A percentile compares a stretch with the other conserved stretches of the same genome.
Evolutionary conservation across 2,329 filamentous ascomycete genomes (phyloP).

Genomic region (Furcasterigmium furcatum): DNA sequence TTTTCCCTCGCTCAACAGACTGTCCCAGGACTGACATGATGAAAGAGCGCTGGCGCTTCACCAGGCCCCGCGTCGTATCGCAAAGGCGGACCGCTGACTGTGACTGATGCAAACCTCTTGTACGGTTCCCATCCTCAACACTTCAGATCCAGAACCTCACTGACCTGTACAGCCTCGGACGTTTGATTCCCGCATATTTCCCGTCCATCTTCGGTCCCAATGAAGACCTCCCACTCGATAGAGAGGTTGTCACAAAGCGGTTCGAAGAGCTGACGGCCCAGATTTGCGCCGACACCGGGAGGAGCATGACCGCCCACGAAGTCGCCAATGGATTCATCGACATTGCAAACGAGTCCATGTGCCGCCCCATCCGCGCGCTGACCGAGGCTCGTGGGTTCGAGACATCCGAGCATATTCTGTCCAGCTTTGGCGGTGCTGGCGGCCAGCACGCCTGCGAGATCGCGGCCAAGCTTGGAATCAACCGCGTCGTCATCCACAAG

Average conservation of each 20-base stretch:
- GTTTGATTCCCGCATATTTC: conserved; percentile 86
- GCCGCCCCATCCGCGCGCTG: conserved; percentile 80
- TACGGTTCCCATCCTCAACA: too few relatives aligned
- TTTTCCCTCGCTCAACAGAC: conserved; percentile 71
- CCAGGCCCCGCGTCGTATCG: conserved; percentile 89
- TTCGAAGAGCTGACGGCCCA: conserved; percentile 74
- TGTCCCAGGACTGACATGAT: conserved; percentile 68
- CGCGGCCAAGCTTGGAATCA: conserved; percentile 78
- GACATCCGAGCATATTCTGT: conserved; percentile 83
- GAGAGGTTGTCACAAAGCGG: conserved; percentile 68
- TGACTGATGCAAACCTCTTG: conserved; percentile 87
- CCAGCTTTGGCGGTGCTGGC: conserved; percentile 88
- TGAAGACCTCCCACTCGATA: conserved; percentile 77
- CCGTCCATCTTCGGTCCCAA: conserved; percentile 93
- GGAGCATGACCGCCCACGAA: conserved; percentile 72
- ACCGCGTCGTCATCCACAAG: conserved; percentile 79
- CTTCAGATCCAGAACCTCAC: too few relatives aligned
- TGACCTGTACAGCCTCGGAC: too few relatives aligned
- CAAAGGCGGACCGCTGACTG: conserved; percentile 83
- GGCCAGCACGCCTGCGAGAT: conserved; percentile 93
- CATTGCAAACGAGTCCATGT: conserved; percentile 90
- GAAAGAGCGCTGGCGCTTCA: conserved; percentile 84
- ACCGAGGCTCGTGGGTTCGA: conserved; percentile 93
- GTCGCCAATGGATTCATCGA: conserved; percentile 87
- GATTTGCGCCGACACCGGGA: conserved; percentile 71